Conservation (phyloP, 208 protist species). For the Baffinella frigidus region DNA sequence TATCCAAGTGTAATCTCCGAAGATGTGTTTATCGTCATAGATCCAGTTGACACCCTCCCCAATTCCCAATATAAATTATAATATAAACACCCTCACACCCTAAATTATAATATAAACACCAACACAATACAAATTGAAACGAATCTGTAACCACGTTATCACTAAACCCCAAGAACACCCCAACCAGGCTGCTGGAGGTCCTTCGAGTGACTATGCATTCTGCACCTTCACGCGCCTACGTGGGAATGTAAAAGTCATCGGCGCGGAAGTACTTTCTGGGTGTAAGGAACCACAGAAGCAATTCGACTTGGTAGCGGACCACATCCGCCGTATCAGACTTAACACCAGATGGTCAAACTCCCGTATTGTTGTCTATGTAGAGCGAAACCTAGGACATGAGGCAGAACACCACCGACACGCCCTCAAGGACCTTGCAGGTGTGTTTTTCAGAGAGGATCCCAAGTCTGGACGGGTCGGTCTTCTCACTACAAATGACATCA, state of each 20-base stretch:
- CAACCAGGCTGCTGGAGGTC: neutral
- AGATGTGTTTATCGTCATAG: neutral
- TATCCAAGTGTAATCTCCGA: neutral
- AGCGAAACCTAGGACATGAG: neutral
- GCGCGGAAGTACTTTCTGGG: neutral
- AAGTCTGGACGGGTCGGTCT: neutral
- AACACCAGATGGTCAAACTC: neutral
- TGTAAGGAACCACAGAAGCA: neutral
- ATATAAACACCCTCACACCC: too few relatives aligned
- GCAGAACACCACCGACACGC: neutral
- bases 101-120: too few relatives aligned
- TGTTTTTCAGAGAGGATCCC: neutral
- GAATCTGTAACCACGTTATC: too few relatives aligned
- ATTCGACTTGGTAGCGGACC: neutral
- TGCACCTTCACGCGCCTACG: neutral
- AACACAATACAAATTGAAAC: too few relatives aligned
- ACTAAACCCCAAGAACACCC: too few relatives aligned
- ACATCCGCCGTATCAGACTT: neutral
- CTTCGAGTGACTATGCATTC: neutral
- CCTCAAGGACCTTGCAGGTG: neutral
- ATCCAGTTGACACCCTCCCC: too few relatives aligned
- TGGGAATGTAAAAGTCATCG: neutral
- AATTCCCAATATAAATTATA: too few relatives aligned
- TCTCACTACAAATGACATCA: neutral
- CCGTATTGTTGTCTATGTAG: neutral